Percentiles rank a stretch among this genome's conserved stretches.
Evolutionary conservation across 345 rosid species (phyloP).

Genomic region (Salix arbutifolia): DNA sequence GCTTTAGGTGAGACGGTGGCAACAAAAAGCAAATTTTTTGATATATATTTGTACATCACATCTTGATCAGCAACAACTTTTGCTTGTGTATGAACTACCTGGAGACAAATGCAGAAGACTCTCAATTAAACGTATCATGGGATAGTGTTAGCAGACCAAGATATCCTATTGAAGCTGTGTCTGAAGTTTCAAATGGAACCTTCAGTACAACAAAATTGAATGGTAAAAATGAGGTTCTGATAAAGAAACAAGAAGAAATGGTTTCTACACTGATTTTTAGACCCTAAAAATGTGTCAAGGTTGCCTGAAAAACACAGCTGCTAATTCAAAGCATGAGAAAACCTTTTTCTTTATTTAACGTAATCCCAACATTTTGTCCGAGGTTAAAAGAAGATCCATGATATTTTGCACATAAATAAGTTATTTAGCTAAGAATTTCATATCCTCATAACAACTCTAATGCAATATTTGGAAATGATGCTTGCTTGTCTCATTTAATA

Average conservation of each 20-base stretch:
- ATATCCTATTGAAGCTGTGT: neutral
- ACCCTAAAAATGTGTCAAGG: neutral
- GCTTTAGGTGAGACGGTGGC: conserved; percentile 89
- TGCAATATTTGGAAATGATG: neutral
- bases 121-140: neutral
- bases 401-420: neutral
- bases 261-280: neutral
- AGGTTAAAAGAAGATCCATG: neutral
- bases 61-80: conserved; percentile 84
- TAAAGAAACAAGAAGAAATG: neutral
- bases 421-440: neutral
- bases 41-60: conserved; percentile 83
- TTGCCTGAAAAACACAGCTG: neutral
- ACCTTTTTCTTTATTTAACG: neutral
- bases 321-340: neutral
- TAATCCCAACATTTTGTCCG: neutral
- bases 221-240: neutral
- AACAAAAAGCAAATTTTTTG: conserved; percentile 80
- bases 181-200: neutral
- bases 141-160: neutral
- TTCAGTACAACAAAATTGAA: neutral
- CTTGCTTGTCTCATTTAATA: neutral
- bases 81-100: conserved; percentile 99
- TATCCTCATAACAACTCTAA: neutral
- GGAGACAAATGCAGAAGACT: conserved; percentile 9